Evolutionary conservation across 805 yeast genomes (phyloP), one percentile per base, ranked within the genome.

Genomic region (Metschnikowia sp.): DNA sequence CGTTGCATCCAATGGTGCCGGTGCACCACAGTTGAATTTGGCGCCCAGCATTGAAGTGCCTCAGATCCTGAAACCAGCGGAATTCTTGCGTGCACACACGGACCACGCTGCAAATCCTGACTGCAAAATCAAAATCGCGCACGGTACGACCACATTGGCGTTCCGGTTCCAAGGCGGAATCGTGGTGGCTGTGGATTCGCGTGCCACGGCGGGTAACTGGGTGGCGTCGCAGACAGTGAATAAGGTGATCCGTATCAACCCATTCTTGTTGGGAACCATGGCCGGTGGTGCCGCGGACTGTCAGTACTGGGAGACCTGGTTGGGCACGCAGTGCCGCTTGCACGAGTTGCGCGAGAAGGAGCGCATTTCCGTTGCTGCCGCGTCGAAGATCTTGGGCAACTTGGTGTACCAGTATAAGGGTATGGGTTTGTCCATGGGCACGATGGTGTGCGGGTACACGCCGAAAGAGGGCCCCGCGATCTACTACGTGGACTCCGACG

Each of bases 201-300:
- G 99, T 69, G 99, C 99, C 49, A 87, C 98, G 8, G 96, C 96
- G 2, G 99, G 99, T 39, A 84, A 86, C 61, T 92, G 97, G 97
- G 86, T 94, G 59, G 98, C 97, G 18, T 90, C 97, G 12, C 97
- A 91, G 67, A 90, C 97, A 3, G 99, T 94, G 54, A 92, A 92
- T 70, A 94, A 94, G 70, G 99, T 94, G 47, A 90, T 94, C 61
- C 92, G 92, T 69, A 94, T 94, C 71, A 94, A 94, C 69, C 97
- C 97, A 45, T 86, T 88, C 66, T 72, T 94, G 54, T 77, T 94
- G 59, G 99, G 99, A 55, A 94, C 99, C 18, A 84, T 94, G 97
- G 99, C 99, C 32, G 99, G 99, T 72, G 98, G 98, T 75, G 99
- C 99, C 42, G 98, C 98, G 31, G 99, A 94, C 72, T 94, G 99